Evolutionary conservation across 305 asterid species (phyloP).

Genomic region (Solanum aculeatissimum): DNA sequence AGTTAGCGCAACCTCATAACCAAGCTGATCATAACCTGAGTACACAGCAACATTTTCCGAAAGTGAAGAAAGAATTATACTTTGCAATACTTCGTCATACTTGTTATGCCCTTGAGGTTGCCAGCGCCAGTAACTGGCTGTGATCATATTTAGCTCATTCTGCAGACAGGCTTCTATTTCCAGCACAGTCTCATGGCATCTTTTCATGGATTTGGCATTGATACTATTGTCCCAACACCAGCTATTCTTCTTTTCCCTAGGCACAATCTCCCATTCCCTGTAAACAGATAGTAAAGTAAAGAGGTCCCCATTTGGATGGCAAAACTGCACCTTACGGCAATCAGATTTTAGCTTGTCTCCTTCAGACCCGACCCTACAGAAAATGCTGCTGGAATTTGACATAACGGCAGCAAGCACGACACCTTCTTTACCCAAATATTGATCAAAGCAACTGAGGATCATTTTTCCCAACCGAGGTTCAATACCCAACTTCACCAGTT

Average conservation of each 20-base stretch:
- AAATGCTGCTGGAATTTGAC: slow-evolving; percentile 82
- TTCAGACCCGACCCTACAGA: slow-evolving; percentile 75
- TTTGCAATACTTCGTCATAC: slow-evolving; percentile 46
- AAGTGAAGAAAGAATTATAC: slow-evolving; percentile 57
- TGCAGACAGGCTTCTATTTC: slow-evolving; percentile 68
- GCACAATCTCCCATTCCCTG: slow-evolving; percentile 68
- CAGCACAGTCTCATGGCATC: slow-evolving; percentile 66
- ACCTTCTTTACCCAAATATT: slow-evolving; percentile 69
- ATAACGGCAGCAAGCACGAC: slow-evolving; percentile 86
- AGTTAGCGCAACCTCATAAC: slow-evolving; percentile 73
- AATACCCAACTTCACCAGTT: slow-evolving; percentile 76
- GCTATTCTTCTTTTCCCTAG: slow-evolving; percentile 33
- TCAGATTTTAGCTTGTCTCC: slow-evolving; percentile 67
- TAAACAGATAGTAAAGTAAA: slow-evolving; percentile 86
- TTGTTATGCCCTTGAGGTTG: slow-evolving; percentile 32
- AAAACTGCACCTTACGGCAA: slow-evolving; percentile 76
- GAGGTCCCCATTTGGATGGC: slow-evolving; percentile 83
- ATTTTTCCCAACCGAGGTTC: slow-evolving; percentile 94
- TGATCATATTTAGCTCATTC: slow-evolving; percentile 46
- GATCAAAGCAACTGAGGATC: slow-evolving; percentile 48
- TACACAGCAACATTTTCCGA: slow-evolving; percentile 86
- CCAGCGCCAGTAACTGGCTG: slow-evolving; percentile 85
- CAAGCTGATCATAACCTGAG: slow-evolving; percentile 90
- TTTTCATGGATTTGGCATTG: slow-evolving; percentile 84
- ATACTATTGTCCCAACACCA: slow-evolving; percentile 98